These are phyloP conservation scores for Eleusine coracana DNA, from an alignment of 176 grass and related monocot species.

Conservation along the genomic window DNA sequence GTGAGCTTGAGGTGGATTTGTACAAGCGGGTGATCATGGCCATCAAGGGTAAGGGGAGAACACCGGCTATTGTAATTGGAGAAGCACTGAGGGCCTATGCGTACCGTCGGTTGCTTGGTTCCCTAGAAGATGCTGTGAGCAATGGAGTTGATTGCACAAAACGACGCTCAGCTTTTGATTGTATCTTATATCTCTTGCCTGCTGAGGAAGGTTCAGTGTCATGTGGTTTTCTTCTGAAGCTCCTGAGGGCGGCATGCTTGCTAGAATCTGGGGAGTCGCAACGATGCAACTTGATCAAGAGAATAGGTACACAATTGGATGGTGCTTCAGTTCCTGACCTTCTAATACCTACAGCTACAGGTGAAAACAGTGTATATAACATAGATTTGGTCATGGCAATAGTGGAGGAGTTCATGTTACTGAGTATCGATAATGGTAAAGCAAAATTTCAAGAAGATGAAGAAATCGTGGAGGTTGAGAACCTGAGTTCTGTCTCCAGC, in stretches of 20 bases:
- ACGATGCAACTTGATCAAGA: slow-evolving; percentile 55
- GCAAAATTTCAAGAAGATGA: slow-evolving; percentile 44
- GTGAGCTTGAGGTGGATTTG: slow-evolving; percentile 86
- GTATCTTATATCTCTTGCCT: slow-evolving; percentile 69
- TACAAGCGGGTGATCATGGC: slow-evolving; percentile 76
- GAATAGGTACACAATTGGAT: slow-evolving; percentile 77
- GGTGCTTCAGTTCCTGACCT: slow-evolving; percentile 85
- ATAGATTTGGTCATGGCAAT: slow-evolving; percentile 69
- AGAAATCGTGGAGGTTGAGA: slow-evolving; percentile 74
- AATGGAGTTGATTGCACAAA: slow-evolving; percentile 58
- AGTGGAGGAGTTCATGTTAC: slow-evolving; percentile 68
- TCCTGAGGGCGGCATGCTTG: slow-evolving; percentile 78
- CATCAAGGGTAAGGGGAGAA: slow-evolving; percentile 66
- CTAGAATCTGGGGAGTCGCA: slow-evolving; percentile 59
- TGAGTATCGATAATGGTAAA: slow-evolving; percentile 40
- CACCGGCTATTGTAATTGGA: slow-evolving; percentile 55
- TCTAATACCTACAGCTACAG: slow-evolving; percentile 55
- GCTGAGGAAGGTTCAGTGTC: slow-evolving; percentile 68
- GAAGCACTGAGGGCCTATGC: slow-evolving; percentile 91
- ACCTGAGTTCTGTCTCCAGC: slow-evolving; percentile 49
- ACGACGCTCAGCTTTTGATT: slow-evolving; percentile 55
- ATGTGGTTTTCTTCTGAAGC: slow-evolving; percentile 85
- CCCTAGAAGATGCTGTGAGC: slow-evolving; percentile 60
- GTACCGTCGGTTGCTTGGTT: slow-evolving; percentile 64
- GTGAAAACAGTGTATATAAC: slow-evolving; percentile 49